These are phyloP conservation scores for Waltergamsia citrina DNA, from an alignment of 2,329 filamentous ascomycete species.

Conservation along the genomic window DNA sequence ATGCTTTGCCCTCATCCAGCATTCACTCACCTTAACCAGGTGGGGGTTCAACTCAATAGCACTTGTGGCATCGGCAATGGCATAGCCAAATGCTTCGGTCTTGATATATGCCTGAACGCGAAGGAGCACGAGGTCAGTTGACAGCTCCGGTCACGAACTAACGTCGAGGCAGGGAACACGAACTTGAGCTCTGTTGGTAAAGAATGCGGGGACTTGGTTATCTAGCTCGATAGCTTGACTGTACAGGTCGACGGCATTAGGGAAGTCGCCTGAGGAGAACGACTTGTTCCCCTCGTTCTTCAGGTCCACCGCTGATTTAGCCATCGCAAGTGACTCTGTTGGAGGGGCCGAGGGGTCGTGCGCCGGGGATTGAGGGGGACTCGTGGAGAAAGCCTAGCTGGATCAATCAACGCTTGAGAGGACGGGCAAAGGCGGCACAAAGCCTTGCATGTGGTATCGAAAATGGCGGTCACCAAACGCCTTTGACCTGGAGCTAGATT, in stretches of 20 bases:
- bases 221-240: constrained; percentile 79
- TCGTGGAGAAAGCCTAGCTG: no score
- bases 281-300: constrained; percentile 95
- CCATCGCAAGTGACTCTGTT: constrained; percentile 25
- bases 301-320: constrained; percentile 64
- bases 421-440: not conserved
- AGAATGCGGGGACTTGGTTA: constrained; percentile 79
- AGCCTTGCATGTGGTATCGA: not conserved
- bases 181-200: constrained; percentile 91
- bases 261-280: constrained; percentile 83
- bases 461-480: no score
- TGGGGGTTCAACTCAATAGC: constrained; percentile 82
- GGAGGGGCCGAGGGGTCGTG: not conserved
- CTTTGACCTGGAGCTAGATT: no score
- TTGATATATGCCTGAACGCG: constrained; percentile 74
- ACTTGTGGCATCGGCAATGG: constrained; percentile 81
- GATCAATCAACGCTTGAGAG: no score
- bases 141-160: not conserved
- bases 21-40: constrained; percentile 69
- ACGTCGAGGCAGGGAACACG: constrained; percentile 28
- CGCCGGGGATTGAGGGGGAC: not conserved
- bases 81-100: constrained; percentile 88
- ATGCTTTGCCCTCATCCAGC: not conserved
- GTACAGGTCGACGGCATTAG: constrained; percentile 72
- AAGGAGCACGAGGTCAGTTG: not conserved